A percentile compares a stretch with the other conserved stretches of the same genome.
phyloP scores from a whole-genome alignment of 129 eudicot species.

The Pulicaria dysenterica region DNA sequence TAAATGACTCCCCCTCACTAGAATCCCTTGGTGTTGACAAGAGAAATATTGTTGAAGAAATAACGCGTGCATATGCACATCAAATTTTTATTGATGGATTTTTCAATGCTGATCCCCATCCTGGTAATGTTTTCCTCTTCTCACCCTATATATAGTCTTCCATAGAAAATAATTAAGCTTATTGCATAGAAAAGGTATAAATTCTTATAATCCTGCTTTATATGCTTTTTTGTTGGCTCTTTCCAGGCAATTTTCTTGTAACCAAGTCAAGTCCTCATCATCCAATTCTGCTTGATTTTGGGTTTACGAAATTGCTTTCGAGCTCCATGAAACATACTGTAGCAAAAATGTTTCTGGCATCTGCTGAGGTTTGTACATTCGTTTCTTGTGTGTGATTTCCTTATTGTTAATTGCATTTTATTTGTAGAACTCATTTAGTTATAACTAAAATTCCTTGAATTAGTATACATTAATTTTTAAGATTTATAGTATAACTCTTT shows the following conservation, averaged over 20 bases:
- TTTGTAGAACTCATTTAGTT: constrained; percentile 4
- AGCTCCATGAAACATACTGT: constrained; percentile 76
- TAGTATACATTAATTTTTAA: background rate
- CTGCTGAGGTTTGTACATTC: constrained; percentile 79
- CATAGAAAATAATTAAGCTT: background rate
- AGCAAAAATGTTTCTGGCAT: constrained; percentile 92
- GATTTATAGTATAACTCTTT: background rate
- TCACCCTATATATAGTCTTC: background rate
- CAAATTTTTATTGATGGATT: constrained; percentile 94
- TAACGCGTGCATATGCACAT: constrained; percentile 92
- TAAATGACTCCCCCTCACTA: constrained; percentile 66
- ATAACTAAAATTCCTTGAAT: background rate
- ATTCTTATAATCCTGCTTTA: no score
- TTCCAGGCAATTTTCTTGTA: constrained; percentile 88
- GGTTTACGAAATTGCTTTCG: constrained; percentile 77
- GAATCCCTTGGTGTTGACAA: constrained; percentile 71
- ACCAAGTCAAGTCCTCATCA: constrained; percentile 81
- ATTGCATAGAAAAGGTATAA: background rate
- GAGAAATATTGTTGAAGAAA: constrained; percentile 88
- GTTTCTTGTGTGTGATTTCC: constrained; percentile 10
- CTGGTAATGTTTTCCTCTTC: constrained; percentile 55
- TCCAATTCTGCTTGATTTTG: constrained; percentile 92
- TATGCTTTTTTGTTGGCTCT: constrained; percentile 21
- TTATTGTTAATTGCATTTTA: background rate
- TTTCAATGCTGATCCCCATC: constrained; percentile 97